Conservation (phyloP, 371 early-diverging fungal genomes). For the Blyttiomyces sp. region DNA sequence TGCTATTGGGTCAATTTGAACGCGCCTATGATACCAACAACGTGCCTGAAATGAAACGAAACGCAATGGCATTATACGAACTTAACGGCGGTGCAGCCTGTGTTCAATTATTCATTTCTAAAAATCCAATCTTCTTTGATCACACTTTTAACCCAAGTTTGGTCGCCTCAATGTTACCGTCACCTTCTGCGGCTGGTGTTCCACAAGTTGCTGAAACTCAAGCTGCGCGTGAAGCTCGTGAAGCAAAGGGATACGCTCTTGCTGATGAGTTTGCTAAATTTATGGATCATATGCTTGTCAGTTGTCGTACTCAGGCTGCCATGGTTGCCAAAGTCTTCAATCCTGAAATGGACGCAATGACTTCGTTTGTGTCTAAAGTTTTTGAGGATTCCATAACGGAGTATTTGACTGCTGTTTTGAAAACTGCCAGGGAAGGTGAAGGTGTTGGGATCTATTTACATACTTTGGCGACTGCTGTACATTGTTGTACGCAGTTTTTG, state of each 20-base stretch:
- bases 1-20: slow-evolving; percentile 75
- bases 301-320: slow-evolving; percentile 57
- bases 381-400: slow-evolving; percentile 71
- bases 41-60: slow-evolving; percentile 63
- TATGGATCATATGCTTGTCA: slow-evolving; percentile 45
- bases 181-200: background rate
- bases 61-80: slow-evolving; percentile 63
- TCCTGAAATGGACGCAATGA: slow-evolving; percentile 57
- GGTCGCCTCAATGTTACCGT: slow-evolving; percentile 33
- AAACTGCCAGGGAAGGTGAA: slow-evolving; percentile 38
- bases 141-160: slow-evolving; percentile 53
- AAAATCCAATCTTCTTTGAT: slow-evolving; percentile 83
- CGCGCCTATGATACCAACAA: slow-evolving; percentile 70
- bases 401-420: slow-evolving; percentile 55
- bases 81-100: slow-evolving; percentile 77
- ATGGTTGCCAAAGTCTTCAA: slow-evolving; percentile 68
- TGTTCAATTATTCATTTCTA: slow-evolving; percentile 79
- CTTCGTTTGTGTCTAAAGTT: slow-evolving; percentile 61
- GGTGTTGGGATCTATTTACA: slow-evolving; percentile 41
- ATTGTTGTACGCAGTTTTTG: slow-evolving; percentile 48
- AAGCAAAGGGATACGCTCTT: slow-evolving; percentile 41
- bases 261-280: slow-evolving; percentile 55
- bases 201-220: background rate
- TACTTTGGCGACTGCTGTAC: slow-evolving; percentile 46
- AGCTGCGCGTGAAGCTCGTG: no score